Evolutionary conservation across 495 filamentous ascomycete genomes (phyloP), one percentile per base, ranked within the genome.

Genomic region (Podospora australis): DNA sequence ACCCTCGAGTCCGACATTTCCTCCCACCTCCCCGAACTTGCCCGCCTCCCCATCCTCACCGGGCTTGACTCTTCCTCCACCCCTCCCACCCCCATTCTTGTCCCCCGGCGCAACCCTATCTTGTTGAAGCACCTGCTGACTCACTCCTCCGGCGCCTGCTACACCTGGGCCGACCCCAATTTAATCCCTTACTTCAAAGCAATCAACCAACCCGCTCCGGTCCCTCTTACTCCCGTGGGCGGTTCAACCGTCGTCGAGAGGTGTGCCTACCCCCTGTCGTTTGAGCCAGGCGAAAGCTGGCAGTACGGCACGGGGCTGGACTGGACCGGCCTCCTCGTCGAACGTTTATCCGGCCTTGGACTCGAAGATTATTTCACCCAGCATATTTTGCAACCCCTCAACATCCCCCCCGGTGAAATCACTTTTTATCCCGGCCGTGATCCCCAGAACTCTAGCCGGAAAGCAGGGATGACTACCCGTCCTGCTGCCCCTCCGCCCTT

Each of bases 231-330:
- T 4, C 11, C 29, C 9, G 2, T 25, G 10, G 48, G 26, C 17
- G 36, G 42, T 2, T 25, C 16, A 4, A 50, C 60, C 5, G 62
- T 68, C 3, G 59, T 53, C 6, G 53, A 47, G 7, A 42, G 53
- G 11, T 65, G 60, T 41, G 50, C 39, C 21, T 56, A 52, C 25
- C 68, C 68, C 8, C 52, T 72, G 1, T 14, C 64, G 1, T 69
- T 64, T 42, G 59, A 68, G 30, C 70, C 67, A 0, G 70, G 70
- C 6, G 51, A 57, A 14, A 56, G 57, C 2, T 72, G 65, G 67
- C 49, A 35, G 1, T 70, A 71, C 36, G 60, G 68, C n/a, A 42
- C 44, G 6, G 55, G 60, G 0, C 24, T 63, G 7, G 68, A 70
- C 54, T 67, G 64, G 56, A 65, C 52, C 0, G 68, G 70, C 0